A percentile compares a stretch with the other conserved stretches of the same genome.
Conservation (phyloP, 352 stramenopile species). For the Phytophthora chlamydospora region DNA sequence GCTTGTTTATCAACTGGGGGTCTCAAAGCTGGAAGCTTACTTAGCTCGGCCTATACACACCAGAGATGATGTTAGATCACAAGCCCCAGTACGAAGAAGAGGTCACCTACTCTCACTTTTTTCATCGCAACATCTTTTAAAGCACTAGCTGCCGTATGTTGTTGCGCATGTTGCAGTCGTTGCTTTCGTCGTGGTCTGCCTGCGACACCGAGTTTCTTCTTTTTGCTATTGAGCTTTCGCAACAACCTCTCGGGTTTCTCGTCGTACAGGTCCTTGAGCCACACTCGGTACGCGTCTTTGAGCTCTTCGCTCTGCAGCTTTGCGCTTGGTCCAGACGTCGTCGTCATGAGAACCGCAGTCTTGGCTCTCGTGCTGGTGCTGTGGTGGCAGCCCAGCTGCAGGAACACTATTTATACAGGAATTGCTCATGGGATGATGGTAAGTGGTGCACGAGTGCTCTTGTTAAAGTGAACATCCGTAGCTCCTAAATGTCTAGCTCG, state of each 20-base stretch:
- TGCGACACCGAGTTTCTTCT: slow-evolving; percentile 27
- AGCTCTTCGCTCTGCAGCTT: slow-evolving; percentile 36
- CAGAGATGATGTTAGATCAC: background rate
- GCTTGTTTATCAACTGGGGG: slow-evolving; percentile 19
- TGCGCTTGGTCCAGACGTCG: background rate
- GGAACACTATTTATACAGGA: slow-evolving; percentile 28
- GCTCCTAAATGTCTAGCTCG: slow-evolving; percentile 1
- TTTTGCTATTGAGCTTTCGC: slow-evolving; percentile 31
- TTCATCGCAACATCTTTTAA: slow-evolving; percentile 44
- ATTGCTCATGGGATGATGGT: background rate
- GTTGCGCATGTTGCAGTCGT: slow-evolving; percentile 38
- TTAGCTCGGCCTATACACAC: slow-evolving; percentile 5
- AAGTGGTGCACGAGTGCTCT: slow-evolving; percentile 15
- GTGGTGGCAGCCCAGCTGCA: background rate
- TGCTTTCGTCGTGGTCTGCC: slow-evolving; percentile 5
- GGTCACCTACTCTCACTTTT: slow-evolving; percentile 21
- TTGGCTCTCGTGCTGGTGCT: background rate
- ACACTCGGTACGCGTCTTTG: slow-evolving; percentile 48
- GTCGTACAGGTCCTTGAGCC: slow-evolving; percentile 51
- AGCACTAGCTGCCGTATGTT: slow-evolving; percentile 58
- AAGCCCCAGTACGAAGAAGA: background rate
- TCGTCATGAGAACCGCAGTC: slow-evolving; percentile 11
- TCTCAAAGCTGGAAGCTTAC: slow-evolving; percentile 22
- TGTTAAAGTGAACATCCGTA: slow-evolving; percentile 25
- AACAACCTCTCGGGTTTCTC: slow-evolving; percentile 49